Evolutionary conservation across 495 filamentous ascomycete genomes (phyloP).

Genomic region (Platismatia glauca): DNA sequence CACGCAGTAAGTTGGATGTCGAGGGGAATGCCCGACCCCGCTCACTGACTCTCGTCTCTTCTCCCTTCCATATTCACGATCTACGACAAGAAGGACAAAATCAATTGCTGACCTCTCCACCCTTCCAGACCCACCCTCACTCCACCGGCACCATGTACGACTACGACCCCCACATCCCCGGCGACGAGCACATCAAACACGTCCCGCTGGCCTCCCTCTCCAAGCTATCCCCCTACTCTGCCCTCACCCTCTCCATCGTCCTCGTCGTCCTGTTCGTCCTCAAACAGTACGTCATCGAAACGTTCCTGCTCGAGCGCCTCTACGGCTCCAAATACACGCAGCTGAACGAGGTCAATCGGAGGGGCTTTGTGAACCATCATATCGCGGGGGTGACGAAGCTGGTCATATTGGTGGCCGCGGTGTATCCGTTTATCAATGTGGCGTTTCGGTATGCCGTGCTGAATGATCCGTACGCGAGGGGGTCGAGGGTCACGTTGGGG

Average conservation of each 20-base stretch:
- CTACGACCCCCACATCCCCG: background rate
- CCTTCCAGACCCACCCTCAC: background rate
- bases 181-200: conserved; percentile 13
- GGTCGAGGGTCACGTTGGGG: conserved; percentile 32
- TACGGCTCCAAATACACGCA: conserved; percentile 34
- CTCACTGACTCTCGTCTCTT: background rate
- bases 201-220: conserved; percentile 31
- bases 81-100: background rate
- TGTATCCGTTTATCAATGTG: conserved; percentile 39
- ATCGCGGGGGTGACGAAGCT: conserved; percentile 40
- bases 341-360: conserved; percentile 32
- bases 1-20: too few species aligned
- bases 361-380: conserved; percentile 44
- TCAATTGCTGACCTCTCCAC: background rate
- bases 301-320: conserved; percentile 31
- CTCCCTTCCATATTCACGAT: too few species aligned
- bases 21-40: background rate
- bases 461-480: conserved; percentile 27
- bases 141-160: background rate
- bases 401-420: conserved; percentile 34
- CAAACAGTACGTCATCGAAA: conserved; percentile 38
- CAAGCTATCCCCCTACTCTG: conserved; percentile 35
- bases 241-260: conserved; percentile 36
- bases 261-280: conserved; percentile 37
- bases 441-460: conserved; percentile 32